phyloP scores from a whole-genome alignment of 345 rosid genomes.

The Gossypioides kirkii region DNA sequence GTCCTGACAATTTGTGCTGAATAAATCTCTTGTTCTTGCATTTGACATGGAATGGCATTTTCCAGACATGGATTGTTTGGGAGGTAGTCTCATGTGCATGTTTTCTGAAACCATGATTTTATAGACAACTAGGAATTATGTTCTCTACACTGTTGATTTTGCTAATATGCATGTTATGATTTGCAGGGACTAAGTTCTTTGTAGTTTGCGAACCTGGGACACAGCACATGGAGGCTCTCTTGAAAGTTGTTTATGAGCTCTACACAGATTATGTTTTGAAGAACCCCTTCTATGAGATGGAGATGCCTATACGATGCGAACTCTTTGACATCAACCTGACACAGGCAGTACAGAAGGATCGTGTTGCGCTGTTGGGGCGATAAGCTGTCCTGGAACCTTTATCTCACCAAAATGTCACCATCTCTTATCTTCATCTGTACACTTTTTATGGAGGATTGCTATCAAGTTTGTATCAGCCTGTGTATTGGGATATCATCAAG shows the following conservation, averaged over 20 bases:
- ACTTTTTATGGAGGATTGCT: not conserved
- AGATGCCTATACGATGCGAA: constrained; percentile 98
- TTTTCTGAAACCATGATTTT: constrained; percentile 2
- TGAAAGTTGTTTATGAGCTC: constrained; percentile 71
- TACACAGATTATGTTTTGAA: constrained; percentile 91
- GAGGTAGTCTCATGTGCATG: not conserved
- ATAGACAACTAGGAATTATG: not conserved
- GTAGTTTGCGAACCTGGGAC: constrained; percentile 90
- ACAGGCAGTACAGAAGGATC: constrained; percentile 83
- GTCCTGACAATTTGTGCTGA: not conserved
- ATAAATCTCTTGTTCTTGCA: not conserved
- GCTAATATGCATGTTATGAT: not conserved
- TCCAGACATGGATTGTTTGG: not conserved
- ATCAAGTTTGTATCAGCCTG: not conserved
- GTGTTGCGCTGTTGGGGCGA: constrained; percentile 60
- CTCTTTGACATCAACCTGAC: constrained; percentile 83
- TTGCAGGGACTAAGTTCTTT: constrained; percentile 88
- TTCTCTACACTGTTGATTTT: not conserved
- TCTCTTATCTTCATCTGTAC: constrained; percentile 2
- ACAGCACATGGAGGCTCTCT: constrained; percentile 72
- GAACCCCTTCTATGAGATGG: constrained; percentile 98
- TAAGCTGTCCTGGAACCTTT: constrained; percentile 15
- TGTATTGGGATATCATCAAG: not conserved
- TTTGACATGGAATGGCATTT: not conserved
- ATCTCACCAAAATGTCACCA: constrained; percentile 4